A percentile compares a stretch with the other conserved stretches of the same genome.
These are phyloP conservation scores for Solanum aculeatissimum DNA, from an alignment of 305 asterid species.

Conservation along the genomic window DNA sequence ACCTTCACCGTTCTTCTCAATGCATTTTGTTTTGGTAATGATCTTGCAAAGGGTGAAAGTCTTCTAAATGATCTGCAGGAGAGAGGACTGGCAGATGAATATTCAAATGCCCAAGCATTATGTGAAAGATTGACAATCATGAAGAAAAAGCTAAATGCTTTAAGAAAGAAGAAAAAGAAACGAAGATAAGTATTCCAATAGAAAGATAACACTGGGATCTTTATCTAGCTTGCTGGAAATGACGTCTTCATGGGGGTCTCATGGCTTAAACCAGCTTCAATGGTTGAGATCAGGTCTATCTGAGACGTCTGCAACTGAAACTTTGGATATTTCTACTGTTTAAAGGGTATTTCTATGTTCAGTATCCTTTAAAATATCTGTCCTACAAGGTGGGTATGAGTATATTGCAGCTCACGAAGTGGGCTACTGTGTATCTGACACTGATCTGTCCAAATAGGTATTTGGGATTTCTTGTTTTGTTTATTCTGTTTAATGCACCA, in stretches of 20 bases:
- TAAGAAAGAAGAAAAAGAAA: conserved; percentile 32
- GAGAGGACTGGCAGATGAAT: conserved; percentile 41
- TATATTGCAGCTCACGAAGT: neutral
- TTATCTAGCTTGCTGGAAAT: conserved; percentile 10
- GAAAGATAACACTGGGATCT: neutral
- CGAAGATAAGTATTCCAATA: neutral
- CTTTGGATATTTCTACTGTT: neutral
- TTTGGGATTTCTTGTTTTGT: neutral
- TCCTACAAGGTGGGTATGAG: neutral
- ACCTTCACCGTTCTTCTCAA: conserved; percentile 44
- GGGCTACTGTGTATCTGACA: neutral
- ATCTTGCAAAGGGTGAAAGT: conserved; percentile 31
- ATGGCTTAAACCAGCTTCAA: neutral
- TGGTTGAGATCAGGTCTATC: neutral
- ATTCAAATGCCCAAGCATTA: conserved; percentile 19
- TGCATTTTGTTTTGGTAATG: conserved; percentile 30
- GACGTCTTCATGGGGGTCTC: neutral
- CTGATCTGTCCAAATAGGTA: neutral
- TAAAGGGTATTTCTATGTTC: neutral
- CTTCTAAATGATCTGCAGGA: conserved; percentile 52
- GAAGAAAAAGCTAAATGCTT: conserved; percentile 25
- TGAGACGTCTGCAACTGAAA: neutral
- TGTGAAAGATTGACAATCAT: conserved; percentile 32
- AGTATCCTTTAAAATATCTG: neutral
- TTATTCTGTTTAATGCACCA: neutral